phyloP scores from a whole-genome alignment of 1,284 basidiomycete species.

The Sphaerobolus stellatus region DNA sequence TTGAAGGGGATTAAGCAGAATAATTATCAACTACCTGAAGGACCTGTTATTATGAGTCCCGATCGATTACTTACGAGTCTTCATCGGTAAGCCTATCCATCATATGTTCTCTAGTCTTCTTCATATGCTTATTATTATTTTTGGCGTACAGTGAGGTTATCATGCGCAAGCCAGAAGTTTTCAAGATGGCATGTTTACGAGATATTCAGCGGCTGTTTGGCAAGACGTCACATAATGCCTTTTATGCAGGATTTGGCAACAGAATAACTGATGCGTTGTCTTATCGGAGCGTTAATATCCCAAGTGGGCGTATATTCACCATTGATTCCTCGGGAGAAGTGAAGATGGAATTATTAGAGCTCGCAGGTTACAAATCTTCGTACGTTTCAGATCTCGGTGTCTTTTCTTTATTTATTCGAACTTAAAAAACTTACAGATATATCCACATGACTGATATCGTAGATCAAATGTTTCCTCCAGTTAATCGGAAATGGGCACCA shows the following conservation, averaged over 20 bases:
- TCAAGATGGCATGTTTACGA: constrained; percentile 99
- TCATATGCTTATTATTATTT: not conserved
- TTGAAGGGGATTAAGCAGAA: constrained; percentile 95
- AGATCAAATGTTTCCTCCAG: constrained; percentile 98
- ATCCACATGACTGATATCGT: constrained; percentile 98
- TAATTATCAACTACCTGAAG: constrained; percentile 93
- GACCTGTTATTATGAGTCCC: constrained; percentile 99
- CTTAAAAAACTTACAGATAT: constrained; percentile 50
- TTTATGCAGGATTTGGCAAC: constrained; percentile 98
- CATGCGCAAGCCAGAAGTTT: constrained; percentile 97
- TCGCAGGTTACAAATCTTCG: constrained; percentile 96
- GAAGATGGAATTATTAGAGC: constrained; percentile 94
- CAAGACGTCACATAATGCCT: constrained; percentile 68
- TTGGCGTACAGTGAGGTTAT: constrained; percentile 79
- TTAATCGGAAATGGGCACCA: constrained; percentile 81
- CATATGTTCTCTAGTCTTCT: not conserved
- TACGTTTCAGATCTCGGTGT: constrained; percentile 39
- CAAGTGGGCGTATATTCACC: constrained; percentile 94
- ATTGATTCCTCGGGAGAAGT: constrained; percentile 96
- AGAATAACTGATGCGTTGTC: constrained; percentile 97
- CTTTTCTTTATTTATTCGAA: not conserved
- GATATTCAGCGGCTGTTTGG: constrained; percentile 96
- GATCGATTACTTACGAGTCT: constrained; percentile 93
- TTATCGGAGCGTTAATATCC: constrained; percentile 94
- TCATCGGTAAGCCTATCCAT: constrained; percentile 66